Conservation (phyloP, 179 eudicot species). For the Spinacia oleracea region DNA sequence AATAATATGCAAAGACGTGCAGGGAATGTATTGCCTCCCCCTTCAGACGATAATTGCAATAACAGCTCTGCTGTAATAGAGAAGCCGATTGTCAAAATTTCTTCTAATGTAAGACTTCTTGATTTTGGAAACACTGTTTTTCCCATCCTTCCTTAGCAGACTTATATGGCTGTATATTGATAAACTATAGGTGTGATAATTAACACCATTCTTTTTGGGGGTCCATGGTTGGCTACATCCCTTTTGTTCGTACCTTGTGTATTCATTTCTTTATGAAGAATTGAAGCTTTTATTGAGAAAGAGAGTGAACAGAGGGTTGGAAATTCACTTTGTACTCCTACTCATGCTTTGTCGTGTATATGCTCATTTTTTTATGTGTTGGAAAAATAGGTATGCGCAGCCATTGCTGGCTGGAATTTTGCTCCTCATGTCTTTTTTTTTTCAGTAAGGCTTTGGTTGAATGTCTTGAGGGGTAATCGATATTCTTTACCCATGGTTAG, state of each 20-base stretch:
- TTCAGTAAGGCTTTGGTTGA: not conserved
- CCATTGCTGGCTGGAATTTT: not conserved
- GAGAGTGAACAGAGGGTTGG: not conserved
- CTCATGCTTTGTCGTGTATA: not conserved
- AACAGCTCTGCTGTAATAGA: conserved; percentile 35
- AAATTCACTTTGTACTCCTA: not conserved
- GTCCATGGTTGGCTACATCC: not conserved
- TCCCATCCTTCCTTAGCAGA: not conserved
- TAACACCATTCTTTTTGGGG: not conserved
- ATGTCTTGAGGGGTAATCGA: not conserved
- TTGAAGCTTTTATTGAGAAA: not conserved
- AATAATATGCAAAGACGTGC: conserved; percentile 59
- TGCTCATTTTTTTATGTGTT: not conserved
- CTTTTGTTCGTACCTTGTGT: not conserved
- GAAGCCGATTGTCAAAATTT: conserved; percentile 40
- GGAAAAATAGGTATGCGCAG: not conserved
- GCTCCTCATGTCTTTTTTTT: not conserved
- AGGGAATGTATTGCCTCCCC: conserved; percentile 79
- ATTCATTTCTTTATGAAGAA: not conserved
- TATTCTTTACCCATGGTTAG: not conserved
- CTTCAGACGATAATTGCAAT: conserved; percentile 51
- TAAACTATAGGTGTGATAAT: not conserved
- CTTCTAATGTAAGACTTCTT: conserved; percentile 48
- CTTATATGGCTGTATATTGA: not conserved
- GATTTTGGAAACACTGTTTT: not conserved